Base-by-base conservation (phyloP, 116 monocot genomes). In the Thalassia testudinum region DNA sequence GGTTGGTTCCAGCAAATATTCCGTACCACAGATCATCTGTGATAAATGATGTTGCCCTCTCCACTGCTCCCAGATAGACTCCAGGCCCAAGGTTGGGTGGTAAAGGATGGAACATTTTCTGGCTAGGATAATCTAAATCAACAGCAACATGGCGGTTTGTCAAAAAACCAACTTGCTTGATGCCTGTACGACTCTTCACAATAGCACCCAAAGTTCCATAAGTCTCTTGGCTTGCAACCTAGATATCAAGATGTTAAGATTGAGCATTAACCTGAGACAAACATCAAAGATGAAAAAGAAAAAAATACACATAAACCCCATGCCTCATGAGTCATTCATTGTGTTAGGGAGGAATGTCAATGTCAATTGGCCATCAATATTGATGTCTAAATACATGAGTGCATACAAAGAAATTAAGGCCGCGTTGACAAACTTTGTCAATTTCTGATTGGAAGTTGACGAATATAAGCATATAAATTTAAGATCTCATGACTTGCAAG, bases 31-130 rank as follows among this genome's bases (percentile, higher is more conserved):
- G 64, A 61, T 75, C 75, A 65, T 75, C 75, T 1, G 70, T 70
- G 20, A 70, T 75, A 44, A 75, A 70, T 25, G 75, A 75, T 15
- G 76, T 67, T 27, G 72, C 72, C 49, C 77, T 67, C 44, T 72
- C 77, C 20, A 77, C 77, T 25, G 72, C 72, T 8, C 77, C 77
- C 5, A 77, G 37, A 51, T 77, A 77, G 12, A 72, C 77, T 12
- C 77, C 77, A 50, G 77, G 77, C 20, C 77, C 77, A 54, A 72
- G 77, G 43, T 77, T 77, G 23, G 77, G 77, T 7, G 77, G 77
- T 37, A 77, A 54, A 13, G 77, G 77, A 68, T 77, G 77, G 61
- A 77, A 77, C 77, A 77, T 77, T 55, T 77, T 77, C 60, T 77
- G 77, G 52, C 67, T 77, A 23, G 77, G 77, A 24, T 77, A 77